Evolutionary conservation across 768 basidiomycete species (phyloP).

Genomic region (Tephrocybe sp.): DNA sequence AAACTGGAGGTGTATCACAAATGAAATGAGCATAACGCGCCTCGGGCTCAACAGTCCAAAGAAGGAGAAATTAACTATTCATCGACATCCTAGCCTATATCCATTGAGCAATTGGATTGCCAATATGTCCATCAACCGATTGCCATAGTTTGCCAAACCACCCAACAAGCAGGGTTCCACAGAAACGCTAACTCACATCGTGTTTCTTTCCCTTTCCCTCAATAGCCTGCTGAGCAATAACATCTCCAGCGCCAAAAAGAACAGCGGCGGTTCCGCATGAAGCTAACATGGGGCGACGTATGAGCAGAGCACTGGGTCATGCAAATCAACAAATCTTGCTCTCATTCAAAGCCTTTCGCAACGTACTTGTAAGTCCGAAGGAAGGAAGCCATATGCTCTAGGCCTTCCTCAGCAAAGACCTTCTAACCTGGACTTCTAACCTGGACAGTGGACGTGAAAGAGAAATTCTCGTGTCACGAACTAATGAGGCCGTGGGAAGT

Average conservation of each 20-base stretch:
- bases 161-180: too few species aligned
- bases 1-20: conserved; percentile 32
- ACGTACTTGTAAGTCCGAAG: conserved; percentile 11
- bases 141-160: too few species aligned
- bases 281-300: conserved; percentile 58
- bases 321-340: background rate
- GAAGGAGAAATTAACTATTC: background rate
- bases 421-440: too few species aligned
- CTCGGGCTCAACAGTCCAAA: background rate
- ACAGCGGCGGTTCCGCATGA: conserved; percentile 65
- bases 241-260: conserved; percentile 72
- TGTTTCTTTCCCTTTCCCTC: conserved; percentile 71
- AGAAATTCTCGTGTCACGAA: too few species aligned
- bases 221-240: conserved; percentile 84
- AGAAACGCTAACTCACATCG: conserved; percentile 52
- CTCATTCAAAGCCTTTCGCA: background rate
- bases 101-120: too few species aligned
- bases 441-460: too few species aligned
- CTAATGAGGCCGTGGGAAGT: too few species aligned
- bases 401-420: too few species aligned
- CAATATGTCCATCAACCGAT: background rate
- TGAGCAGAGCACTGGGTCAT: conserved; percentile 46
- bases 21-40: background rate
- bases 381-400: conserved; percentile 10
- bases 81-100: background rate